Evolutionary conservation across 139 green algal genomes (phyloP), one percentile per base, ranked within the genome.

Genomic region (Picochlorum sp.): DNA sequence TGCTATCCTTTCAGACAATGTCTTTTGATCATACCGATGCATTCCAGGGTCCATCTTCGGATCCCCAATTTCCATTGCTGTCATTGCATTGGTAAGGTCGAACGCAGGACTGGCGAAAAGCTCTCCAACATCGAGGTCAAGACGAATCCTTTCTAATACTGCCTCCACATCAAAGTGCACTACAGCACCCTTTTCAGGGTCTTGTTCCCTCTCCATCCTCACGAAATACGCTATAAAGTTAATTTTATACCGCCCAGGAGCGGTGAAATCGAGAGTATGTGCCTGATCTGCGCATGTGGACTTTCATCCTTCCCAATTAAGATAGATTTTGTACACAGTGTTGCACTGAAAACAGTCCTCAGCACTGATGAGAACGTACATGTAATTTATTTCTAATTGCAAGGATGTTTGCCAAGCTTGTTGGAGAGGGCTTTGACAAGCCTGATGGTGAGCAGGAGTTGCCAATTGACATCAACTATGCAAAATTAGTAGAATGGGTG

Each of bases 41-140:
- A 80, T 37, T 10, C 87, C 91, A 3, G 84, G 74, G 62, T 97
- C 91, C 90, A 97, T 96, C 51, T 94, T 93, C 2, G 72, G 56
- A 63, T 95, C 88, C 2, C 87, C 88, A 1, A 92, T 83, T 63
- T 96, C 90, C 5, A 97, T 68, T 23, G 91, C 91, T 26, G 68
- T 88, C 85, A 96, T 97, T 20, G 91, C 75, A 21, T 95, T 88
- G 31, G 88, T 92, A 4, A 97, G 70, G 52, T 72, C 87, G 80
- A 97, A 97, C 13, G 77, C 49, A 18, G 85, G 71, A 11, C 71
- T 79, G 13, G 87, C 75, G 7, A 97, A 23, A 23, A 97, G 77
- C 68, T 96, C 62, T 2, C 88, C 89, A 0, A 79, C 67, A 4
- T 31, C 37, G 66, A 90, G 70, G n/a, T 49, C 62, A 6, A 63